Evolutionary conservation across 2,329 filamentous ascomycete genomes (phyloP).

Genomic region (Cercospora zeina): DNA sequence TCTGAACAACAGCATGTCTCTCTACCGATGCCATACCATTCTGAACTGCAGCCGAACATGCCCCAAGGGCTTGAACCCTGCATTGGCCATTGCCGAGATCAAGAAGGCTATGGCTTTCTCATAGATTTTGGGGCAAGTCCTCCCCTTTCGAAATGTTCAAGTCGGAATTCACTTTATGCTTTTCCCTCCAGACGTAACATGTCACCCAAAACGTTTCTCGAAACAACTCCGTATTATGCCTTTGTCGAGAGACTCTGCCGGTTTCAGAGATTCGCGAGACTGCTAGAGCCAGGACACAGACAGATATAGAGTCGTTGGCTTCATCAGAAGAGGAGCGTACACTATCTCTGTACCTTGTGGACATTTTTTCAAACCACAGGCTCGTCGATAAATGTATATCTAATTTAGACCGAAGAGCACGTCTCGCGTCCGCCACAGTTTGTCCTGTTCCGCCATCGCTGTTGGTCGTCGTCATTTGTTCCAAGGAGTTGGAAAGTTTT

Average conservation of each 20-base stretch:
- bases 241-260: not conserved
- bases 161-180: not conserved
- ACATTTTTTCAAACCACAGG: not conserved
- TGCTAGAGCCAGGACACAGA: not conserved
- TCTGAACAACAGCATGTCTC: constrained; percentile 96
- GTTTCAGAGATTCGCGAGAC: not conserved
- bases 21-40: constrained; percentile 99
- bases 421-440: not conserved
- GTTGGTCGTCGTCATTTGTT: not conserved
- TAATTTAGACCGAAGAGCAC: not conserved
- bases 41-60: constrained; percentile 97
- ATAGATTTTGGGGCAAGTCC: constrained; percentile 16
- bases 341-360: too few species aligned
- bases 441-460: constrained; percentile 1
- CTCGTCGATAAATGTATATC: not conserved
- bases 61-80: constrained; percentile 97
- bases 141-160: not conserved
- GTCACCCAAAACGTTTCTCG: not conserved
- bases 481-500: not conserved
- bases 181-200: not conserved
- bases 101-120: constrained; percentile 87
- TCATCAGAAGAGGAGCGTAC: not conserved
- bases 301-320: not conserved
- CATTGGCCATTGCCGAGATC: constrained; percentile 91
- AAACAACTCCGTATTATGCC: not conserved